Evolutionary conservation across 2,329 filamentous ascomycete genomes (phyloP), one percentile per base, ranked within the genome.

Genomic region (Ceratocystis cacaofunesta): DNA sequence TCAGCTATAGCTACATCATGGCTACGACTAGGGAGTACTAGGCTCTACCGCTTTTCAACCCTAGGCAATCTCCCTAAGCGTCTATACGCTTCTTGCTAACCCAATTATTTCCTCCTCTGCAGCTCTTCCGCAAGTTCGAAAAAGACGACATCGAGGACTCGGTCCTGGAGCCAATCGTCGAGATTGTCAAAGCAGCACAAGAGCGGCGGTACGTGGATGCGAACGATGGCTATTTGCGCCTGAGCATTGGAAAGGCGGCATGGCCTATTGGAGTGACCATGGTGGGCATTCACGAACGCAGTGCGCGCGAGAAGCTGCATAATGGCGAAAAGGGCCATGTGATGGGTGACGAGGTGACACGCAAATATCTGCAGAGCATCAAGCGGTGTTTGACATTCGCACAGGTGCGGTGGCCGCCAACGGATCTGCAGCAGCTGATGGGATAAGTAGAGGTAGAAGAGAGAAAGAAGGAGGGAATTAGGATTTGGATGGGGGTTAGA

Each of bases 211-310:
- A 99, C 73, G 92, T 99, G 60, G 89, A 96, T 76, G 94, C 94
- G 43, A 97, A 97, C 73, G 90, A 99, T 74, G 92, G 90, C 0
- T 99, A 99, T 75, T 79, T 99, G 68, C 82, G 90, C 64, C 79
- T 99, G 65, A 95, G 90, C 74, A 99, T 99, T 72, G 91, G 91
- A 69, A 96, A 96, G 78, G 92, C 91, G 70, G 94, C 94, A 17
- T 99, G 94, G 94, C 94, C 94, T 28, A 99, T 99, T 72, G 94
- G 94, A 76, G 94, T 99, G 48, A 99, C 94, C 74, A 99, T 97
- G 94, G 94, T 99, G 72, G 94, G 94, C 80, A 99, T 99, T 71
- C 94, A 99, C 82, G 94, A 97, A 79, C 85, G 94, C 72, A 94
- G 88, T 70, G 92, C 94, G 22, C 84, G 94, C 69, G 94, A 99